These are phyloP conservation scores for Alloascoidea hylecoeti DNA, from an alignment of 805 yeast genomes.

Conservation along the genomic window DNA sequence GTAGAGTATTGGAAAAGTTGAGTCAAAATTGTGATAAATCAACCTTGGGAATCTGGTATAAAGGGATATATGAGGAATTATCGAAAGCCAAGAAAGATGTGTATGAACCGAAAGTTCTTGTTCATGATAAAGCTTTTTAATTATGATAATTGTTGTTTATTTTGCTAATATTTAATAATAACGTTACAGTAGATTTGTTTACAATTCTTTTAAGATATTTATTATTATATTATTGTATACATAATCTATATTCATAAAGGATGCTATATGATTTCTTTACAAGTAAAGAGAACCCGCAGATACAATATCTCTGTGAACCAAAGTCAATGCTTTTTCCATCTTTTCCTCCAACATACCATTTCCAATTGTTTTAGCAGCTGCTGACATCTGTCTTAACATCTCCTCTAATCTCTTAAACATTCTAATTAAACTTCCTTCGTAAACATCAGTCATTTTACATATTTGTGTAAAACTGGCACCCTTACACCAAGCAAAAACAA, in stretches of 20 bases:
- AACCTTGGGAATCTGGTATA: slow-evolving; percentile 8
- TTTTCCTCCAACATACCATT: slow-evolving; percentile 74
- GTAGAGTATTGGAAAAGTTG: slow-evolving; percentile 8
- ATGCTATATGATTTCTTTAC: slow-evolving; percentile 9
- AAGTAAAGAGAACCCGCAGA: slow-evolving; percentile 90
- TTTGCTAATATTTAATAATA: neutral
- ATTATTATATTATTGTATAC: slow-evolving; percentile 1
- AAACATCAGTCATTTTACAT: slow-evolving; percentile 97
- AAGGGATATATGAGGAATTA: slow-evolving; percentile 6
- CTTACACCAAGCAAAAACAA: slow-evolving; percentile 91
- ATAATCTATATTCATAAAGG: neutral
- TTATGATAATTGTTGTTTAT: neutral
- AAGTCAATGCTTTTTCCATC: slow-evolving; percentile 73
- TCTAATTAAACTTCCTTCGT: slow-evolving; percentile 91
- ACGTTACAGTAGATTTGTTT: neutral
- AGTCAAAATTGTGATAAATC: slow-evolving; percentile 4
- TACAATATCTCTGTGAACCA: slow-evolving; percentile 92
- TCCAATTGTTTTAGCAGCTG: slow-evolving; percentile 91
- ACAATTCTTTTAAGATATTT: slow-evolving; percentile 1
- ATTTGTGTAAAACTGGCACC: slow-evolving; percentile 95
- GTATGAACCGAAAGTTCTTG: slow-evolving; percentile 4
- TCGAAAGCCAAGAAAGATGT: slow-evolving; percentile 7
- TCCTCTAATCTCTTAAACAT: slow-evolving; percentile 93
- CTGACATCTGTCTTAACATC: slow-evolving; percentile 75
- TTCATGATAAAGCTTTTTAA: slow-evolving; percentile 9